These are phyloP conservation scores for Anthracocystis panici-leucophaei DNA, from an alignment of 1,284 basidiomycete genomes.

Conservation along the genomic window DNA sequence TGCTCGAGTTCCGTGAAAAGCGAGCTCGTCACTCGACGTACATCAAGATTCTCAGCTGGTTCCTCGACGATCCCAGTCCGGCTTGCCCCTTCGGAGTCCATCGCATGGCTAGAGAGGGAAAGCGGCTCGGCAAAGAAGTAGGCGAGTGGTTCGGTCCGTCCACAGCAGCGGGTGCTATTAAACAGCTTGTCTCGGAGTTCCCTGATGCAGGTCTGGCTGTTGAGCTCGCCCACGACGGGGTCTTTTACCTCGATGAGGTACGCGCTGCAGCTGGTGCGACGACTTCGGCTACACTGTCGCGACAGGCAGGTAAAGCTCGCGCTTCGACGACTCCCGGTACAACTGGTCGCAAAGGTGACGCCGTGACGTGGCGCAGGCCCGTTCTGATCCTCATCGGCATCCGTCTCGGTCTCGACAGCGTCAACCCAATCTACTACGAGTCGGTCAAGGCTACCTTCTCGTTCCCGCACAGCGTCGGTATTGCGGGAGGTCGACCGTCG, in stretches of 20 bases:
- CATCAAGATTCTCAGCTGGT: constrained; percentile 90
- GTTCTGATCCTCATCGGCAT: constrained; percentile 89
- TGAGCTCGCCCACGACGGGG: constrained; percentile 81
- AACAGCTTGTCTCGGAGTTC: constrained; percentile 77
- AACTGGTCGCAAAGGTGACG: constrained; percentile 9
- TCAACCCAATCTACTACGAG: constrained; percentile 94
- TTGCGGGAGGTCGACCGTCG: constrained; percentile 92
- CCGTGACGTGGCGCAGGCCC: constrained; percentile 79
- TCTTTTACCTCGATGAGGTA: constrained; percentile 87
- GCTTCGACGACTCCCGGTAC: background rate
- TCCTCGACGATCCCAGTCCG: constrained; percentile 88
- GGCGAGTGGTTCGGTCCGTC: constrained; percentile 99
- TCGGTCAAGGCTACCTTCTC: constrained; percentile 90
- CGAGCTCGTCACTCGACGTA: constrained; percentile 73
- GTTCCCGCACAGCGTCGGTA: constrained; percentile 94
- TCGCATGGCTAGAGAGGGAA: constrained; percentile 92
- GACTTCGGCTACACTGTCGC: background rate
- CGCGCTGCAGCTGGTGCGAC: constrained; percentile 77
- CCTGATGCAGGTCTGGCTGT: constrained; percentile 85
- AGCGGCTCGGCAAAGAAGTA: constrained; percentile 92
- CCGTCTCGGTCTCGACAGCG: constrained; percentile 87
- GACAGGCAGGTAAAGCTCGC: constrained; percentile 13
- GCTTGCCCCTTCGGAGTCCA: constrained; percentile 95
- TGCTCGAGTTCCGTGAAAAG: constrained; percentile 23
- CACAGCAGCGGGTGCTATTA: constrained; percentile 94